phyloP scores from a whole-genome alignment of 1,284 basidiomycete genomes.

The Ceratobasidium papillatum region DNA sequence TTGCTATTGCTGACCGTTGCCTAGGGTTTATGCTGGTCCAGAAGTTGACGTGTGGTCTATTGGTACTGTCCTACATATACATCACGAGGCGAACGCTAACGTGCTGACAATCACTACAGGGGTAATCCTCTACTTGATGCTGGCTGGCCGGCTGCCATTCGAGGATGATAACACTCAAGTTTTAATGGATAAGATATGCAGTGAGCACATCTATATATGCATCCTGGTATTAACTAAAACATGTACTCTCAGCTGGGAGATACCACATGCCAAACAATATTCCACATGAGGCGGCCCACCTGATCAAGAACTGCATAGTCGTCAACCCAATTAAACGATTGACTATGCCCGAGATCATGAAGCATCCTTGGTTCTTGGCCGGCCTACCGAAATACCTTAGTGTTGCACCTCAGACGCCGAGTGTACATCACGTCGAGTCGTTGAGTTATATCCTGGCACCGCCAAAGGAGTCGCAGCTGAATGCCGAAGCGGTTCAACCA shows the following conservation, averaged over 20 bases:
- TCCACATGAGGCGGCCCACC: constrained; percentile 74
- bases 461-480: not conserved
- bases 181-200: constrained; percentile 85
- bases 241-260: constrained; percentile 69
- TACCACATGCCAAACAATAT: constrained; percentile 85
- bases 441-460: constrained; percentile 33
- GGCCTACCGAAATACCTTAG: constrained; percentile 87
- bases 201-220: not conserved
- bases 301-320: constrained; percentile 87
- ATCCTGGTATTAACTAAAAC: not conserved
- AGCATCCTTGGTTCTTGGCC: constrained; percentile 86
- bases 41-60: constrained; percentile 97
- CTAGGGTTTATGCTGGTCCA: constrained; percentile 85
- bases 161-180: constrained; percentile 94
- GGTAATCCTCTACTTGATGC: constrained; percentile 94
- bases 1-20: constrained; percentile 3
- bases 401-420: constrained; percentile 80
- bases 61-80: constrained; percentile 49
- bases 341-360: constrained; percentile 87
- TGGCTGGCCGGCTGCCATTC: constrained; percentile 91
- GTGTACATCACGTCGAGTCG: constrained; percentile 4
- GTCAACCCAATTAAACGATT: constrained; percentile 94
- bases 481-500: constrained; percentile 81
- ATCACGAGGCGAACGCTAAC: not conserved
- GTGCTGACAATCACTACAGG: constrained; percentile 49